Base-by-base conservation (phyloP, 2,329 filamentous ascomycete species). In the Pseudonectria foliicola region DNA sequence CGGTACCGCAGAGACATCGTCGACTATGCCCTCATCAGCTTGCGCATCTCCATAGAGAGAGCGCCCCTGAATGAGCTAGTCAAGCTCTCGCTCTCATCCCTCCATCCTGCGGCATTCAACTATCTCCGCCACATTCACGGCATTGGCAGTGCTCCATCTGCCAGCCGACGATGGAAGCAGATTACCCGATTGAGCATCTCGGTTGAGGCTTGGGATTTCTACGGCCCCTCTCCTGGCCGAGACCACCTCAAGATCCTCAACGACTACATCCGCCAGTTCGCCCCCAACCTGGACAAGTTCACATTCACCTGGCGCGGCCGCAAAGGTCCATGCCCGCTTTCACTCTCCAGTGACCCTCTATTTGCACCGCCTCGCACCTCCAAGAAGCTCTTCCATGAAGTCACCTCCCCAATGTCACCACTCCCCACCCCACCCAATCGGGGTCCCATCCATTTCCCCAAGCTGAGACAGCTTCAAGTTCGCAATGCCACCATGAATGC, bases 1-100 rank as follows among this genome's bases (percentile, higher is more conserved):
- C 71, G 82, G 29, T 86, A 88, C 55, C 75, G 86, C 25, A 75
- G 85, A 31, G 80, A 79, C 57, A 78, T 82, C 31, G 85, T 94
- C 40, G 88, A 94, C 68, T 94, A 92, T 54, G 86, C 86, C 4
- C 77, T 95, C 42, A 87, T 93, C 55, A 92, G 85, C 45, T 64
- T 94, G 36, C 82, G 87, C 44, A 87, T 94, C 44, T 82, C 88
- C 10, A 63, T 93, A 21, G 88, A 94, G 64, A 75, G 81, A 35
- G 76, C 80, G 8, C 75, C 79, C 2, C 63, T 92, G 31, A 67
- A 66, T 33, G 72, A 70, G 38, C 72, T 95, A 11, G 67, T 71
- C 43, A 81, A 80, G 40, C 69, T 95, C 3, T 83, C 83, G 1
- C 71, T 94, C 2, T 74, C 77, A 10, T 76, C 77, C 2, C 74